Evolutionary conservation across 1,139 yeast species (phyloP), one percentile per base, ranked within the genome.

Genomic region (Geotrichum bryndzae): DNA sequence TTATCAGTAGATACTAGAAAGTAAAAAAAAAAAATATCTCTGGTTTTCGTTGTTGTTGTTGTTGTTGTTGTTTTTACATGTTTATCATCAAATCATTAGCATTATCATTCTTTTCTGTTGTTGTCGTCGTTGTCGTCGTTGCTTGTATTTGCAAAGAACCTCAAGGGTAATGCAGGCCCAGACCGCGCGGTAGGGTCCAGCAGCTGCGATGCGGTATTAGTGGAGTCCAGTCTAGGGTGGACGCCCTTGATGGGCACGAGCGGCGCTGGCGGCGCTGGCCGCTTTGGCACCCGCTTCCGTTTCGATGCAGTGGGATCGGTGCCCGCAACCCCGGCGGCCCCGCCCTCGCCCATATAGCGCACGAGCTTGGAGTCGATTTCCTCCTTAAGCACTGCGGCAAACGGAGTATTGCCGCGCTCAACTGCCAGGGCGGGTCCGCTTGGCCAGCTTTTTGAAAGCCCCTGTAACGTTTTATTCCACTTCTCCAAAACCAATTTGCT

Each of bases 391-490:
- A 41, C 76, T 66, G 67, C 68, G 66, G 72, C 70, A 51, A 74
- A 72, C 4, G 73, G 68, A 1, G 73, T 65, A 56, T 73, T 76
- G 69, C 74, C 69, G 15, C 76, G 65, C 58, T 72, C 66, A 0
- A 70, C 69, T 0, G 77, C 77, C 25, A 74, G 64, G n/a, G 76
- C 76, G 8, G 76, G 69, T 18, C 76, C 77, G 60, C 73, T 76
- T 57, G 71, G 75, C 77, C 73, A 70, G n/a, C 72, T 72, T 61
- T 70, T 71, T 35, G 68, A 63, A 45, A 70, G 61, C 31, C 67
- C 69, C 52, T 70, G 65, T 46, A 69, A 55, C 3, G 70, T 69
- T 65, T 67, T 67, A 27, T 73, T 67, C 76, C 76, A 74, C 52
- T 72, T 72, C 13, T 74, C 68, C 54, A 74, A 63, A n/a, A 66